Base-by-base conservation (phyloP, 176 grass and related monocot genomes). In the Oryza punctata region DNA sequence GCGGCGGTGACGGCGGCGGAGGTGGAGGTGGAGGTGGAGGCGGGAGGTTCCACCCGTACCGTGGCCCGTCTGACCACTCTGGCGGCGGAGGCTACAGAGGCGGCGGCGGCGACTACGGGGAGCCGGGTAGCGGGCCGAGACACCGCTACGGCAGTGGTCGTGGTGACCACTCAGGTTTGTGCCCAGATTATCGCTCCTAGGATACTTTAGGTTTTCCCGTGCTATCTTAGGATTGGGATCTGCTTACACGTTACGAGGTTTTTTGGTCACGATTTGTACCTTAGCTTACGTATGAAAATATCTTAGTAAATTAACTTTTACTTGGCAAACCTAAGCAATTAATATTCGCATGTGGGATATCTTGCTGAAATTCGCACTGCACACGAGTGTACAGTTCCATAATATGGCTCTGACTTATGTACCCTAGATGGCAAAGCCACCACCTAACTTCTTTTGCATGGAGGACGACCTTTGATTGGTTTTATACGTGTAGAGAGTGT, bases 31-130 rank as follows among this genome's bases (percentile, higher is more conserved):
- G 87, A 23, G 88, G 78, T 8, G 74, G 87, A 18, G 82, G 90
- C 30, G 92, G 86, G 64, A 90, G 92, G 75, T 91, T 88, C 28
- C 92, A 94, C 52, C 92, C 92, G 10, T 94, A 94, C 67, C 86
- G 89, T 52, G 84, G 32, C 1, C 67, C 77, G 8, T 88, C 85
- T 15, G 86, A 85, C 15, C 77, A 88, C 63, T 75, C 71, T 29
- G 73, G 86, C 5, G 73, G 75, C 28, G 80, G 78, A 24, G 89
- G 89, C 11, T 84, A 81, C 21, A 90, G 84, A 67, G 72, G 33
- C 7, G 72, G 33, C 33, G 33, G 65, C 13, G 83, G 75, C 37
- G 92, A 86, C 63, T 85, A 79, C 5, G 84, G 76, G 15, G 89
- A 91, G 11, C 75, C 40, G 63, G 84, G 16, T 25, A 37, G 69